Evolutionary conservation across 331 rosid species (phyloP).

Genomic region (Malus hybrid): DNA sequence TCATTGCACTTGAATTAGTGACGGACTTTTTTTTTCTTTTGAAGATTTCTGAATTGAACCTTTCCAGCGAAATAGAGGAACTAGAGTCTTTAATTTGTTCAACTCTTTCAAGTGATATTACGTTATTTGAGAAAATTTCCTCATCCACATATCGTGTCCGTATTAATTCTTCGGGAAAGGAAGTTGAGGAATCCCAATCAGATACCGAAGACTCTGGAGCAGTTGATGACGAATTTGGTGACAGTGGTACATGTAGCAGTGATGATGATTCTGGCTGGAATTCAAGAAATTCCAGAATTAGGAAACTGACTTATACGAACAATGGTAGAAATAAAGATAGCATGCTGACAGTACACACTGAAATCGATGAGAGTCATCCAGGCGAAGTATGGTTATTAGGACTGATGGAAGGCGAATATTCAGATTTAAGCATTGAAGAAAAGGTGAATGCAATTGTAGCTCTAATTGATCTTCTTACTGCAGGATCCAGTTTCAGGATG

Average conservation of each 20-base stretch:
- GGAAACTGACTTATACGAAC: constrained; percentile 23
- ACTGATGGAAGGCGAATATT: constrained; percentile 88
- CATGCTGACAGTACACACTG: constrained; percentile 38
- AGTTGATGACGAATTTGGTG: constrained; percentile 56
- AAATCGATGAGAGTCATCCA: constrained; percentile 88
- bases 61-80: constrained; percentile 56
- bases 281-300: constrained; percentile 30
- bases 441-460: constrained; percentile 77
- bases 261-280: constrained; percentile 54
- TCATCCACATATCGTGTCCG: constrained; percentile 81
- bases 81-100: constrained; percentile 67
- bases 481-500: constrained; percentile 66
- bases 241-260: constrained; percentile 43
- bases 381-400: constrained; percentile 94
- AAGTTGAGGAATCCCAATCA: constrained; percentile 56
- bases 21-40: constrained; percentile 24
- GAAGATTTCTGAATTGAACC: constrained; percentile 68
- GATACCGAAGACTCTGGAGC: constrained; percentile 81
- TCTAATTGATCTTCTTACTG: constrained; percentile 73
- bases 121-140: constrained; percentile 90
- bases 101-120: constrained; percentile 81
- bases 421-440: constrained; percentile 80
- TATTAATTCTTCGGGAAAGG: constrained; percentile 39
- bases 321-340: constrained; percentile 28
- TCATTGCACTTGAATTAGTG: constrained; percentile 9